A percentile compares a stretch with the other conserved stretches of the same genome.
Conservation (phyloP, 257 asterid genomes). For the Fraxinus quadrangulata region DNA sequence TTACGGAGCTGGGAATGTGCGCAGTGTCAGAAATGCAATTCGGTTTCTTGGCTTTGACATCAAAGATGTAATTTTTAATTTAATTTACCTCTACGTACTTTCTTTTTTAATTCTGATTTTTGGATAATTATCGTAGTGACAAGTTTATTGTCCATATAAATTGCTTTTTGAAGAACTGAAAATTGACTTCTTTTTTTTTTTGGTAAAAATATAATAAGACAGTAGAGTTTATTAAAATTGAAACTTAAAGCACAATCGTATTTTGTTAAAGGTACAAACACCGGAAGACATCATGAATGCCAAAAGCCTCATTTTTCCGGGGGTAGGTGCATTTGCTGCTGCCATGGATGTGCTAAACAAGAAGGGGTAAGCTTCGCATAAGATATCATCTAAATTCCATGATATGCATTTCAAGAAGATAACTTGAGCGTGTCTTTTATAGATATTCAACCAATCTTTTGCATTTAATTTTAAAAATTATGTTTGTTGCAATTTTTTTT, state of each 20-base stretch:
- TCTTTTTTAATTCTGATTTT: not conserved
- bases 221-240: not conserved
- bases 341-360: constrained; percentile 89
- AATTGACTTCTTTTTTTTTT: not conserved
- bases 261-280: constrained; percentile 60
- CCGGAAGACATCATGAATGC: constrained; percentile 87
- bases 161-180: not conserved
- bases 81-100: not conserved
- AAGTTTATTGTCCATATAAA: not conserved
- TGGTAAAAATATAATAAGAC: not conserved
- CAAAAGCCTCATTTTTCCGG: constrained; percentile 82
- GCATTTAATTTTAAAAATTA: not conserved
- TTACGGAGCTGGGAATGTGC: constrained; percentile 97
- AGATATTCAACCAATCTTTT: not conserved
- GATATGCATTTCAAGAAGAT: not conserved
- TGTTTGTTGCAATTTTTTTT: not conserved
- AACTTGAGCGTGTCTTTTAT: not conserved
- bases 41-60: constrained; percentile 72
- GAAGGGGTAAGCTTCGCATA: constrained; percentile 57
- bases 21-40: constrained; percentile 88
- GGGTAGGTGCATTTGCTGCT: constrained; percentile 96
- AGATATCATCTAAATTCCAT: not conserved
- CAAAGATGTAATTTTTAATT: constrained; percentile 56
- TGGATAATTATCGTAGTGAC: not conserved
- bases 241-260: not conserved